phyloP scores from a whole-genome alignment of 495 filamentous ascomycete species.

The Evernia prunastri region DNA sequence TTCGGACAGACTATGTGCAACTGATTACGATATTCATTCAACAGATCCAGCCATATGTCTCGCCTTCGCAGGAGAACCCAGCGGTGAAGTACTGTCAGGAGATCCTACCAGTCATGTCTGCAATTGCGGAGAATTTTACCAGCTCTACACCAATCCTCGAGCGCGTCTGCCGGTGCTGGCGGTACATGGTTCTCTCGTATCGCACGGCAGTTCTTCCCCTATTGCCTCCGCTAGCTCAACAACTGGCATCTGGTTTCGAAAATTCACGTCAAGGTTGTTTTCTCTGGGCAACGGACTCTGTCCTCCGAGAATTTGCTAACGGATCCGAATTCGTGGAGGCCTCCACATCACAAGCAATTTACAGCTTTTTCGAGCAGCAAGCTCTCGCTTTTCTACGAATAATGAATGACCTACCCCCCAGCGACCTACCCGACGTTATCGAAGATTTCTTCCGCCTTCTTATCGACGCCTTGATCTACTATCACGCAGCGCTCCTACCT shows the following conservation, averaged over 20 bases:
- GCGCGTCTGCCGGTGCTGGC: slow-evolving; percentile 88
- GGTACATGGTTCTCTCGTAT: slow-evolving; percentile 93
- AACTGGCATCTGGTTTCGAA: slow-evolving; percentile 76
- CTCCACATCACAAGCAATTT: slow-evolving; percentile 80
- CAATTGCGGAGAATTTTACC: slow-evolving; percentile 78
- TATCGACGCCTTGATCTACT: slow-evolving; percentile 85
- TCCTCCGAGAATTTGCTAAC: slow-evolving; percentile 89
- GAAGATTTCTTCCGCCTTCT: slow-evolving; percentile 97
- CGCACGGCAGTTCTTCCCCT: slow-evolving; percentile 81
- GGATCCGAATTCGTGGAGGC: slow-evolving; percentile 78
- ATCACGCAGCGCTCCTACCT: slow-evolving; percentile 71
- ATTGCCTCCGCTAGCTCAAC: slow-evolving; percentile 76
- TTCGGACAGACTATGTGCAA: slow-evolving; percentile 67
- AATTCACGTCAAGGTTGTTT: slow-evolving; percentile 90
- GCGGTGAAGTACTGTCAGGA: slow-evolving; percentile 95
- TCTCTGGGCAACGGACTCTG: slow-evolving; percentile 91
- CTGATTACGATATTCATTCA: slow-evolving; percentile 86
- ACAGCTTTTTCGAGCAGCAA: slow-evolving; percentile 90
- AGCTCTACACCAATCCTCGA: slow-evolving; percentile 83
- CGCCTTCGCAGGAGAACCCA: slow-evolving; percentile 68
- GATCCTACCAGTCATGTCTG: slow-evolving; percentile 77
- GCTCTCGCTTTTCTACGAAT: slow-evolving; percentile 77
- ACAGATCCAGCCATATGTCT: slow-evolving; percentile 69
- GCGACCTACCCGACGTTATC: slow-evolving; percentile 92
- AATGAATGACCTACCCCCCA: slow-evolving; percentile 77